Evolutionary conservation across 495 filamentous ascomycete genomes (phyloP), one percentile per base, ranked within the genome.

Genomic region (Trichocladium antarcticum): DNA sequence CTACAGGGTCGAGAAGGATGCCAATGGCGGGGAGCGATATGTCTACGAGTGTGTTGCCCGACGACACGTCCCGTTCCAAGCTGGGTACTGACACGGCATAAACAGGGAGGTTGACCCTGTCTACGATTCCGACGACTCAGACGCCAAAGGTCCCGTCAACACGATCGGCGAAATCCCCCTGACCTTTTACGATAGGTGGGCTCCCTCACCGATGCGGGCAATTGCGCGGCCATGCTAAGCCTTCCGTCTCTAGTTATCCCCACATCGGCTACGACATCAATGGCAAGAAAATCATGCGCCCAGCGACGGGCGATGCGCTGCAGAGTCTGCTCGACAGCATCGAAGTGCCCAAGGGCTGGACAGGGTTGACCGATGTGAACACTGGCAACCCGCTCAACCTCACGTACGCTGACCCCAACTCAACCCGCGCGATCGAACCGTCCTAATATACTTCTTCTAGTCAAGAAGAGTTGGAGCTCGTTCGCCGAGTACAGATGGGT

Each of bases 211-310:
- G 5, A 0, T 6, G 17, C n/a, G 2, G 2, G n/a, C 6, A 3
- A 0, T n/a, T n/a, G 29, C 8, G 11, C 17, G 22, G 22, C 28
- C 41, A 5, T 37, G 10, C 34, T 50, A 19, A 47, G 22, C n/a
- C 8, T 37, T 20, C 7, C 1, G n/a, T 20, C 12, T 32, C 36
- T 19, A 62, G 59, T 42, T 64, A 95, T 61, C 92, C 93, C 45
- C 92, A 98, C 64, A 95, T 98, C 63, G 92, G 92, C 36, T 98
- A 98, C 67, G 85, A 96, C 62, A 95, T 98, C 67, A 94, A 98
- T 68, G 92, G 92, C 64, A 95, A 89, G 74, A 94, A 86, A 66
- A 93, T 98, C 47, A 82, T 93, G 80, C 85, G 92, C 39, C 92
- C 92, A 2, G 92, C 92, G 27, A 89, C 87, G 60, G 92, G 92